These are phyloP conservation scores for Emergomyces orientalis DNA, from an alignment of 2,329 filamentous ascomycete species.

Conservation along the genomic window DNA sequence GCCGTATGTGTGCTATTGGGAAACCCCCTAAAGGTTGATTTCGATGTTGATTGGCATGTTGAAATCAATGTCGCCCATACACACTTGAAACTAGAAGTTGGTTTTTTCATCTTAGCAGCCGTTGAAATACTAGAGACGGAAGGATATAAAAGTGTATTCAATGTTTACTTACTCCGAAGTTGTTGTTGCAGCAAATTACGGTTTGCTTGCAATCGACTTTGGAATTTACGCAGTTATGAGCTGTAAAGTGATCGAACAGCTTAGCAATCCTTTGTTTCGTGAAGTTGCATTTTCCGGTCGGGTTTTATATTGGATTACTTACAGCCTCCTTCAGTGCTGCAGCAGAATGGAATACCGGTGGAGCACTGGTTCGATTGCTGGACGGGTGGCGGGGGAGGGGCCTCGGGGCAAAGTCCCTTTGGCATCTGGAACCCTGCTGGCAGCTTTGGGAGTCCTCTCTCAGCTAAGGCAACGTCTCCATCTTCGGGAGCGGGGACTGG, in stretches of 20 bases:
- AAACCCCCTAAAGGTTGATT: conserved; percentile 9
- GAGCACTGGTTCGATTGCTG: conserved; percentile 11
- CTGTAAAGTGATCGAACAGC: not conserved
- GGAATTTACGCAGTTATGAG: conserved; percentile 12
- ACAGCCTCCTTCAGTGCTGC: conserved; percentile 12
- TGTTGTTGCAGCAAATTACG: conserved; percentile 15
- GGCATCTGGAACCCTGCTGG: not conserved
- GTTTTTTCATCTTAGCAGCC: not conserved
- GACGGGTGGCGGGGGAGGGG: not conserved
- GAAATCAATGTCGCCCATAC: conserved; percentile 16
- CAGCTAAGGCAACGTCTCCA: not conserved
- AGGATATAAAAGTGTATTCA: not conserved
- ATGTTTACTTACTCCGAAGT: conserved; percentile 12
- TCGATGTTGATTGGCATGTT: conserved; percentile 17
- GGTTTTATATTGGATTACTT: not conserved
- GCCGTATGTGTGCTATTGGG: not conserved
- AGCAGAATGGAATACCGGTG: conserved; percentile 12
- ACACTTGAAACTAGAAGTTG: conserved; percentile 13
- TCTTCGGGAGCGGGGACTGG: conserved; percentile 1
- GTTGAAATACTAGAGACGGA: not conserved
- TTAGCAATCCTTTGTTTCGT: not conserved
- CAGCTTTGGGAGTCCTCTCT: not conserved
- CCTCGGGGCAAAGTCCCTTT: not conserved
- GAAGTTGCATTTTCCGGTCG: too few relatives aligned
- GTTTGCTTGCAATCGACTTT: conserved; percentile 11